Evolutionary conservation across 192 early-diverging fungal genomes (phyloP).

Genomic region (Podila epicladia): DNA sequence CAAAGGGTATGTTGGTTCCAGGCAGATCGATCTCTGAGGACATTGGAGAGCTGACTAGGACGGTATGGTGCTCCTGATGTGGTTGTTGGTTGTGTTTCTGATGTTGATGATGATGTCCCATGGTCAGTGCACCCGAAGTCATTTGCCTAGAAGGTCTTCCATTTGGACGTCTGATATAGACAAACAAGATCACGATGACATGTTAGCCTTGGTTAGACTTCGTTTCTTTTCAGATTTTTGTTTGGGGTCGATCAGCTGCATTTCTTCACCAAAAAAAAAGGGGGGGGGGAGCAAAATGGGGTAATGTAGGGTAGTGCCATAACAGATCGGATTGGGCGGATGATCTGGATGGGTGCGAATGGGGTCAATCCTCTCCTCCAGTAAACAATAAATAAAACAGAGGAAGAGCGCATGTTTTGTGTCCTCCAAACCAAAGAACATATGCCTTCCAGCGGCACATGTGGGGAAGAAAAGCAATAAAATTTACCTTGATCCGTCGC

Average conservation of each 20-base stretch:
- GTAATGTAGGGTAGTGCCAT: too few species aligned
- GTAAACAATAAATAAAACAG: too few species aligned
- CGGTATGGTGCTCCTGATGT: slow-evolving; percentile 11
- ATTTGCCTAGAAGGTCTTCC: slow-evolving; percentile 5
- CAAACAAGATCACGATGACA: not conserved
- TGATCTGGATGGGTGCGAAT: too few species aligned
- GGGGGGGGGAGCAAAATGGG: too few species aligned
- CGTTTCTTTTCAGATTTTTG: too few species aligned
- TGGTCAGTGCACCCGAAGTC: slow-evolving; percentile 30
- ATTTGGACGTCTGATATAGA: not conserved
- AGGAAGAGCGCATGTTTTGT: not conserved
- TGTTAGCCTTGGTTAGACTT: not conserved
- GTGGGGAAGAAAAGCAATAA: not conserved
- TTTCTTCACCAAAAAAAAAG: too few species aligned
- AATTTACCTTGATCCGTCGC: slow-evolving; percentile 27
- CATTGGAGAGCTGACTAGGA: slow-evolving; percentile 36
- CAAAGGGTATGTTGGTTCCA: slow-evolving; percentile 13
- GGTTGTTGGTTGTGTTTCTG: not conserved
- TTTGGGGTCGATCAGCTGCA: too few species aligned
- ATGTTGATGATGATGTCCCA: slow-evolving; percentile 3
- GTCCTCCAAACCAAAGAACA: not conserved
- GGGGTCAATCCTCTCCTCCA: too few species aligned
- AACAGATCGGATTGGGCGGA: too few species aligned
- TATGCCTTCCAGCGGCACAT: not conserved
- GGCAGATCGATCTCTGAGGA: slow-evolving; percentile 38